A percentile compares a stretch with the other conserved stretches of the same genome.
Evolutionary conservation across 1,284 basidiomycete genomes (phyloP).

Genomic region (Ustilago curta): DNA sequence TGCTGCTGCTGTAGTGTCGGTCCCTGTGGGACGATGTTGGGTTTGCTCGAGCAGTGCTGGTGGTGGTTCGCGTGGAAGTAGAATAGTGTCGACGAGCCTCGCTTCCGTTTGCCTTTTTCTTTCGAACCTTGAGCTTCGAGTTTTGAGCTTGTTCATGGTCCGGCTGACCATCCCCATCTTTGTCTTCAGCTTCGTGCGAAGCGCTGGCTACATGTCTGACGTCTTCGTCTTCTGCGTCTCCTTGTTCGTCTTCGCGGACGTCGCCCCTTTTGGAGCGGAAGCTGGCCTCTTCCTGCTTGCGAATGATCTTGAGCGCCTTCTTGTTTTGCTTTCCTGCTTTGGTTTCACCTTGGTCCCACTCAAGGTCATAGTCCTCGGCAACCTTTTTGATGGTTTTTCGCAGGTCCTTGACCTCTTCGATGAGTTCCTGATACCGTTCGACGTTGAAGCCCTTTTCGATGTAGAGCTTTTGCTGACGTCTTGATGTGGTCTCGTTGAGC

Average conservation of each 20-base stretch:
- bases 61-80: slow-evolving; percentile 9
- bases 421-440: slow-evolving; percentile 57
- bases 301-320: slow-evolving; percentile 59
- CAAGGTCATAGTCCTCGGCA: slow-evolving; percentile 62
- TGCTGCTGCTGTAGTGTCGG: slow-evolving; percentile 26
- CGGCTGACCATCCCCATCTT: slow-evolving; percentile 52
- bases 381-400: slow-evolving; percentile 58
- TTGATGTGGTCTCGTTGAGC: slow-evolving; percentile 61
- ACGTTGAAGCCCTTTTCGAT: slow-evolving; percentile 59
- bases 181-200: slow-evolving; percentile 46
- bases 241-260: slow-evolving; percentile 19
- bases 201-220: background rate
- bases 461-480: slow-evolving; percentile 59
- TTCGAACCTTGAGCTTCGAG: slow-evolving; percentile 39
- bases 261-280: slow-evolving; percentile 24
- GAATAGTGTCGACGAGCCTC: slow-evolving; percentile 30
- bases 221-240: slow-evolving; percentile 25
- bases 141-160: slow-evolving; percentile 40
- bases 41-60: background rate
- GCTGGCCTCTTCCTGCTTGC: slow-evolving; percentile 42
- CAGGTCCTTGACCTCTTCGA: slow-evolving; percentile 61
- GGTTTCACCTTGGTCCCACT: slow-evolving; percentile 63
- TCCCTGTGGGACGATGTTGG: background rate
- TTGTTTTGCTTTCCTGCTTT: slow-evolving; percentile 54
- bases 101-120: slow-evolving; percentile 27